These are phyloP conservation scores for Tritrichomonas musculus DNA, from an alignment of 208 protist species.

Conservation along the genomic window DNA sequence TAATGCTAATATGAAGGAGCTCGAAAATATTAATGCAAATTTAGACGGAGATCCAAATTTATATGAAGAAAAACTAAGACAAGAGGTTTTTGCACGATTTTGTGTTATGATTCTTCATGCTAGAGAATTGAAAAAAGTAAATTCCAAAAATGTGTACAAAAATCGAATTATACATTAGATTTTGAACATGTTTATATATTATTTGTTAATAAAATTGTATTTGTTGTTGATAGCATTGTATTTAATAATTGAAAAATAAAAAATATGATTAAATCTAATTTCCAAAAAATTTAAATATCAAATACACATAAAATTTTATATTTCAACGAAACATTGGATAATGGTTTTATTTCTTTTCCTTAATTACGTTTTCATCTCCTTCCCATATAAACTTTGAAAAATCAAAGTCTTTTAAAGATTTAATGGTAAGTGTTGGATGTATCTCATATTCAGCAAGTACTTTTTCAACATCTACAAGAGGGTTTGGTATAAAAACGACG, in stretches of 20 bases:
- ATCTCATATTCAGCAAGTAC: not conserved
- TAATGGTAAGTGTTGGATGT: not conserved
- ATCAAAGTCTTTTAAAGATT: not conserved
- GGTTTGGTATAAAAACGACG: not conserved
- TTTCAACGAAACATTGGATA: not conserved
- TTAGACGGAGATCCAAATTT: too few species aligned
- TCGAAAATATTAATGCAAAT: too few species aligned
- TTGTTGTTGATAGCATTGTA: not conserved
- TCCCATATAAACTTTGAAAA: not conserved
- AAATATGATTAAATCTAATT: not conserved
- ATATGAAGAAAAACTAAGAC: too few species aligned
- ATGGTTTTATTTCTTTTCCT: not conserved
- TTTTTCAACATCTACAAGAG: not conserved
- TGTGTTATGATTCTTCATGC: too few species aligned
- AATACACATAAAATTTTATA: not conserved
- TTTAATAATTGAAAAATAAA: not conserved
- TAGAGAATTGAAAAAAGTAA: too few species aligned
- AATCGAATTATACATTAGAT: not conserved
- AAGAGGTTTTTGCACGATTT: too few species aligned
- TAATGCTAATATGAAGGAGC: too few species aligned
- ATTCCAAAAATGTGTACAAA: not conserved
- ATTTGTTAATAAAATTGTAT: not conserved
- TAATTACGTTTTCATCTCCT: not conserved
- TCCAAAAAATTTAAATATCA: not conserved
- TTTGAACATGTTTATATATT: not conserved